A percentile compares a stretch with the other conserved stretches of the same genome.
Conservation (phyloP, 2,329 filamentous ascomycete species). For the Ophiocordyceps polyrhachis-furcata region DNA sequence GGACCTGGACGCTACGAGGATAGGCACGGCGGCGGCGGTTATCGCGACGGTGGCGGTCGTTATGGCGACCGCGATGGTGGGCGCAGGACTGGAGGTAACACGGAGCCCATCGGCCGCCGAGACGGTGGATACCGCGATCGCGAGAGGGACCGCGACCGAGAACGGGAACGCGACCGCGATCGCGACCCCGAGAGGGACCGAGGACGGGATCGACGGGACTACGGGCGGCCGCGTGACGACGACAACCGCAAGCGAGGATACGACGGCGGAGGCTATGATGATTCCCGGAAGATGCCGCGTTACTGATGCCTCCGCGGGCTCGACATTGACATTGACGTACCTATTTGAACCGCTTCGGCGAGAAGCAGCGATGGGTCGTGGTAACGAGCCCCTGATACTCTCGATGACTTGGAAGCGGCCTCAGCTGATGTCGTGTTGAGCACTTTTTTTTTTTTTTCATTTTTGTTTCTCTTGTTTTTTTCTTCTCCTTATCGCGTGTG, state of each 20-base stretch:
- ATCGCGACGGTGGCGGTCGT: slow-evolving; percentile 26
- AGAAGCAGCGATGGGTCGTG: neutral
- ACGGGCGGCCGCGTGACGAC: slow-evolving; percentile 38
- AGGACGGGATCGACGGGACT: slow-evolving; percentile 12
- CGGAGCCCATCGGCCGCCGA: slow-evolving; percentile 59
- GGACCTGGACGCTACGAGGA: slow-evolving; percentile 40
- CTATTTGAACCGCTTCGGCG: neutral
- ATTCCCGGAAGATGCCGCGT: slow-evolving; percentile 47
- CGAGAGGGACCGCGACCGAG: too few species aligned
- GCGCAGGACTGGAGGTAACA: slow-evolving; percentile 55
- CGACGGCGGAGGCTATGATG: slow-evolving; percentile 66
- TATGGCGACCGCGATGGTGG: slow-evolving; percentile 12
- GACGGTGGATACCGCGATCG: slow-evolving; percentile 35
- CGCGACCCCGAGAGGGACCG: slow-evolving; percentile 20
- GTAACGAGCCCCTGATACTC: neutral
- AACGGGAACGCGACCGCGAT: slow-evolving; percentile 8
- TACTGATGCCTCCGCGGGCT: slow-evolving; percentile 24
- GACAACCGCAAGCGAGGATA: slow-evolving; percentile 49
- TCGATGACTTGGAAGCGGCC: neutral
- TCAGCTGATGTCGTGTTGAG: neutral
- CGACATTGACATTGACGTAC: too few species aligned
- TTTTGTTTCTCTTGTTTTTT: neutral
- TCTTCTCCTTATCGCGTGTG: too few species aligned
- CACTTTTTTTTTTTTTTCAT: neutral
- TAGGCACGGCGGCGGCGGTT: slow-evolving; percentile 27